phyloP scores from a whole-genome alignment of 805 yeast species.

The Millerago galiae region DNA sequence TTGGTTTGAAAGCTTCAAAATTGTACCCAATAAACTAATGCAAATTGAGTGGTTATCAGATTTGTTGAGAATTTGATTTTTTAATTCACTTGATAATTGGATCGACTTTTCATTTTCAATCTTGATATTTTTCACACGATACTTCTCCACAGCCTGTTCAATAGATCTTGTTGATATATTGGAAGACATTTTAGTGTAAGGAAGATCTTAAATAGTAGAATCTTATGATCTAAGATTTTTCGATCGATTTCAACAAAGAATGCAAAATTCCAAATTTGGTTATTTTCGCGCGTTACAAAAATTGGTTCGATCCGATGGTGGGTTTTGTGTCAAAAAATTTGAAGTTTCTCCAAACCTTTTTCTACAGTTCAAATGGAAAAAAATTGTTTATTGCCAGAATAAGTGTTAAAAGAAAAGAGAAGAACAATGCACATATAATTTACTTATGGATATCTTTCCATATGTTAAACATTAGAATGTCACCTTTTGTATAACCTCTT shows the following conservation, averaged over 20 bases:
- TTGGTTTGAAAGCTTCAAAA: conserved; percentile 40
- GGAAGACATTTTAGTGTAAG: background rate
- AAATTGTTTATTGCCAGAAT: too few relatives aligned
- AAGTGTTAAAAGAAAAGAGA: background rate
- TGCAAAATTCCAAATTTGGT: too few relatives aligned
- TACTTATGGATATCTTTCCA: background rate
- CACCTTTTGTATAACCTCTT: conserved; percentile 6
- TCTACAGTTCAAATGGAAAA: too few relatives aligned
- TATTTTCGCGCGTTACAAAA: too few relatives aligned
- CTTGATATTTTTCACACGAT: conserved; percentile 10
- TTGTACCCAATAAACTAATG: conserved; percentile 46
- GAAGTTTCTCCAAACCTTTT: too few relatives aligned
- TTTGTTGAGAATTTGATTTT: conserved; percentile 34
- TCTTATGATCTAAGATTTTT: too few relatives aligned
- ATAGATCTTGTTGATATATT: conserved; percentile 10
- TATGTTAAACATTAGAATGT: conserved; percentile 1
- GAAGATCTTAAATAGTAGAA: too few relatives aligned
- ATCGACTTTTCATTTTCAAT: conserved; percentile 15
- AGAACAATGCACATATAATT: background rate
- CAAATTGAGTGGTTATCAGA: conserved; percentile 47
- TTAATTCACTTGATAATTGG: conserved; percentile 26
- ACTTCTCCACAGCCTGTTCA: conserved; percentile 18
- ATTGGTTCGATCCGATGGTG: too few relatives aligned
- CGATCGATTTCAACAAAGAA: too few relatives aligned
- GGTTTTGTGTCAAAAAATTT: too few relatives aligned